Evolutionary conservation across 2,329 filamentous ascomycete species (phyloP), one percentile per base, ranked within the genome.

Genomic region (Cadophora sp.): DNA sequence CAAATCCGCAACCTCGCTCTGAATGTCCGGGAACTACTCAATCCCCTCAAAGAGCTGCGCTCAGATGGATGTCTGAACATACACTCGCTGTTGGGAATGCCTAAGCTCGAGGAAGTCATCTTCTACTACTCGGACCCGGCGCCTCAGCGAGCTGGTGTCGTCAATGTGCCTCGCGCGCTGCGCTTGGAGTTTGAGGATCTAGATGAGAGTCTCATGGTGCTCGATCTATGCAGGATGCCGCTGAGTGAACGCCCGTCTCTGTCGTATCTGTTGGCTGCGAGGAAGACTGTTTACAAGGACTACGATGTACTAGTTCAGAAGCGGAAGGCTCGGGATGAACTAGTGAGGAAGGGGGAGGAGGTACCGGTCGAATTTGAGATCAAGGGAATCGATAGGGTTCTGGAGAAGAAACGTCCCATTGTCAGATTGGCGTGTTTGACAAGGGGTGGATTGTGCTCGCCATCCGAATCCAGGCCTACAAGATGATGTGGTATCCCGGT

Each of bases 241-340:
- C 16, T 24, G 13, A 18, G 20, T 18, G 33, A 58, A 13, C 33
- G 55, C 33, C 20, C 55, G 20, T 36, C 55, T 58, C 4, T 58
- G 33, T 41, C 33, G 55, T 58, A 58, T 22, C n/a, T 58, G 11
- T 33, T 58, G n/a, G 55, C 55, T 58, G 33, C 33, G 13, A 58
- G 55, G 20, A 58, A 58, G 55, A 39, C 55, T 22, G 55, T 58
- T 7, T 16, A 58, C 20, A 58, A 58, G 55, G 55, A 58, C 9
- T 58, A 24, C 20, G 55, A 41, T 58, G 33, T 58, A 36, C 8
- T 41, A 20, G 9, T 24, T 14, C 9, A 58, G 55, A 41, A 58
- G 7, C 13, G 33, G 20, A 41, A 58, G 20, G 13, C 20, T 24
- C 55, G 55, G 36, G 33, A 41, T 18, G 20, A 41, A 8, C 55